Evolutionary conservation across 441 rosid genomes (phyloP), one percentile per base, ranked within the genome.

Genomic region (Hura crepitans): DNA sequence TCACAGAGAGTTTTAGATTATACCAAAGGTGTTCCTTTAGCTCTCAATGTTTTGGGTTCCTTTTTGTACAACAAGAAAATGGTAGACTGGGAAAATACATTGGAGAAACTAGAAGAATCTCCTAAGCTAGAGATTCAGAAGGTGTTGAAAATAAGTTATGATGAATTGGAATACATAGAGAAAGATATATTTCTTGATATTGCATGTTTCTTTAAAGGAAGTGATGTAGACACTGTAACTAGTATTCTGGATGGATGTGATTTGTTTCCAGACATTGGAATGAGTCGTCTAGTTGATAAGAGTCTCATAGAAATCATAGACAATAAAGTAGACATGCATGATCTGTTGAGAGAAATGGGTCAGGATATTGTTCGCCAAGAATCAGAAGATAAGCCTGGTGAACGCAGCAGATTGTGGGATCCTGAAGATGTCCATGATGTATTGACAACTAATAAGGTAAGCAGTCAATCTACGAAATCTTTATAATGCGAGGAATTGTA

Each of bases 271-370:
- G 62, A 51, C 9, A 72, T 27, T n/a, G 79, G 74, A 46, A 30
- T 72, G 2, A 49, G 74, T 2, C 69, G 72, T 55, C 82, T 79
- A 28, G 20, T 30, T 28, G 65, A 72, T 3, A 75, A 46, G 65
- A 69, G 77, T 28, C 77, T 79, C 7, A 33, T 65, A 0, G 54
- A 70, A 11, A 35, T 72, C 6, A 6, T 12, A 4, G 65, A 72
- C 37, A 66, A 59, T 35, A 55, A 31, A 60, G 37, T 72, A 39
- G 62, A 58, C 28, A 72, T 72, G 75, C 75, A 72, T 72, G 75
- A 72, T 71, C 69, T 84, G 74, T 78, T 84, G 5, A 80, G 65
- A 58, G 84, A 85, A 72, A 78, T 87, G 87, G 91, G 82, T 22
- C 78, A 75, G 69, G 83, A 78, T 33, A 78, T 87, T 69, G 79